Percentiles rank a stretch among this genome's conserved stretches.
Conservation (phyloP, 257 asterid species). For the Nicotiana benthamiana region DNA sequence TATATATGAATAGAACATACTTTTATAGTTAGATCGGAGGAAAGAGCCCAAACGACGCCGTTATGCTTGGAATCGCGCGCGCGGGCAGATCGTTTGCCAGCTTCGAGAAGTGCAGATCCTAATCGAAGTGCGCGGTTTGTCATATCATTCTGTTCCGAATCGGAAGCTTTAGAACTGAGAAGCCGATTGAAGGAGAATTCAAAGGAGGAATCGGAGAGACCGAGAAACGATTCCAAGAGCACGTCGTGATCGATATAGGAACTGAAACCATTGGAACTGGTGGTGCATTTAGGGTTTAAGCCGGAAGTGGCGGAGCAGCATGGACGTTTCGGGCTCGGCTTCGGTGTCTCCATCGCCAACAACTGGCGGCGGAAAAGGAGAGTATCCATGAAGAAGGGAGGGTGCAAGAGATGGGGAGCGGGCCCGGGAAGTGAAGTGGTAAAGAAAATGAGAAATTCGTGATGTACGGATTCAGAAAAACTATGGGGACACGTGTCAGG, state of each 20-base stretch:
- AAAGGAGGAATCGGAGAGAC: slow-evolving; percentile 45
- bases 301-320: slow-evolving; percentile 27
- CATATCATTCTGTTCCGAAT: slow-evolving; percentile 41
- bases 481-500: slow-evolving; percentile 31
- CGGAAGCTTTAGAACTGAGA: slow-evolving; percentile 37
- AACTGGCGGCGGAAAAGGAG: slow-evolving; percentile 20
- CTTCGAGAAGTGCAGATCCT: slow-evolving; percentile 66
- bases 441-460: slow-evolving; percentile 5
- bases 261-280: slow-evolving; percentile 5
- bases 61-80: slow-evolving; percentile 58
- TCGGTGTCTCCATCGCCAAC: slow-evolving; percentile 23
- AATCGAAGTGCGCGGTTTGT: slow-evolving; percentile 58
- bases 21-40: slow-evolving; percentile 70
- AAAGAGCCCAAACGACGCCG: slow-evolving; percentile 60
- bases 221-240: slow-evolving; percentile 51
- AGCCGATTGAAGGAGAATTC: slow-evolving; percentile 59
- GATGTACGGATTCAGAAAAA: slow-evolving; percentile 12
- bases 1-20: slow-evolving; percentile 12
- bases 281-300: slow-evolving; percentile 4
- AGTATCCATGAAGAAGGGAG: slow-evolving; percentile 33
- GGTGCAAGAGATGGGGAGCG: no score
- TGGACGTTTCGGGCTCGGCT: slow-evolving; percentile 60
- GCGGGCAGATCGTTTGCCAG: slow-evolving; percentile 63
- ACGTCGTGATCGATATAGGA: slow-evolving; percentile 28
- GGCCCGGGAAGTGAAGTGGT: slow-evolving; percentile 6